Evolutionary conservation across 176 grass and related monocot genomes (phyloP), one percentile per base, ranked within the genome.

Genomic region (Typha latifolia): DNA sequence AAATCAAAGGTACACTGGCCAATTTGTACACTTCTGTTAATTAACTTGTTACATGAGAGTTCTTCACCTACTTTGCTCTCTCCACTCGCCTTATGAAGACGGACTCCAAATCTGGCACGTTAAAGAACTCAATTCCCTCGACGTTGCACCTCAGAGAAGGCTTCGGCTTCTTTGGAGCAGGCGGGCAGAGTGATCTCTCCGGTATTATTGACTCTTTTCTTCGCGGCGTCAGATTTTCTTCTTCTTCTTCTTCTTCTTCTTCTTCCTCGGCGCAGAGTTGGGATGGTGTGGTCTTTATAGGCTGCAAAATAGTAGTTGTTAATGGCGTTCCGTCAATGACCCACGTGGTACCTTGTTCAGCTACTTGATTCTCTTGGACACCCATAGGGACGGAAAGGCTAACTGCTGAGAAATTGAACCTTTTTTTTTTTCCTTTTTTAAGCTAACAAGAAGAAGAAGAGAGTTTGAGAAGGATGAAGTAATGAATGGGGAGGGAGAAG

Each of bases 161-260:
- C 63, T n/a, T 65, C 9, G 32, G 29, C 32, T 65, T 65, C 63
- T 47, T 65, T 34, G 63, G 63, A 43, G 63, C 63, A 2, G 63
- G 32, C 16, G 63, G 63, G 63, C 63, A 65, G 32, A 34, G 13
- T 27, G 43, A 43, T 29, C 13, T 18, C 63, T 43, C 29, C n/a
- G 26, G 29, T 14, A 34, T 5, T 20, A 18, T 5, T 10, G 19
- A 20, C 12, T 16, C 51, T 57, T 57, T 18, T 20, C 19, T 21
- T 20, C 10, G 15, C 19, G 52, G 52, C 10, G 52, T 57, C 4
- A 57, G 19, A 12, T 57, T 3, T 20, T 18, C 51, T 18, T 57
- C 52, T 9, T 57, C 52, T 7, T 57, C 52, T 9, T 57, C 52
- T 7, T 56, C 52, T 10, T 20, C 52, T 11, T 57, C 52, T 57